Evolutionary conservation across 768 basidiomycete genomes (phyloP).

Genomic region (Tulasnella sp.): DNA sequence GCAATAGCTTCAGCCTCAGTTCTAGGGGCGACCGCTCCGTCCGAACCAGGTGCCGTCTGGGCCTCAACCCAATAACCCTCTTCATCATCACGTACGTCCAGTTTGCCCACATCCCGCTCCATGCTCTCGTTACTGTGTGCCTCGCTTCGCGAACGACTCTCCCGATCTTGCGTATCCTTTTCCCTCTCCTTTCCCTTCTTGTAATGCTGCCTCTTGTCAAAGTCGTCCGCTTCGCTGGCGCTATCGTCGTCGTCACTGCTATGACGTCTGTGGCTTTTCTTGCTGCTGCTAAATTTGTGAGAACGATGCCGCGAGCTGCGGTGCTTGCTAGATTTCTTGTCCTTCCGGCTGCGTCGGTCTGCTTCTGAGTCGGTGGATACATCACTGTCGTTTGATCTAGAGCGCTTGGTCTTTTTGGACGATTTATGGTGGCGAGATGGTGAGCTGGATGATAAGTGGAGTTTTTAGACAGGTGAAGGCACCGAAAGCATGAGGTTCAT

Average conservation of each 20-base stretch:
- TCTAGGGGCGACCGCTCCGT: background rate
- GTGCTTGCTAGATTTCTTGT: background rate
- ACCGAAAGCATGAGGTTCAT: background rate
- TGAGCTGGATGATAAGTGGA: constrained; percentile 40
- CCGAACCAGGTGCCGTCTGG: constrained; percentile 23
- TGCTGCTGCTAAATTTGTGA: constrained; percentile 2
- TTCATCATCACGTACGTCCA: constrained; percentile 25
- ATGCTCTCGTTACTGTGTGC: background rate
- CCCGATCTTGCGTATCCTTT: too few relatives aligned
- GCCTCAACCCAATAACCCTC: constrained; percentile 52
- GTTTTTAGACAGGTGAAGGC: too few relatives aligned
- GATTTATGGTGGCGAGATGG: constrained; percentile 38
- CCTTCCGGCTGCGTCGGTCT: constrained; percentile 7
- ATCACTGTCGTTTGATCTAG: background rate
- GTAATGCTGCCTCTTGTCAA: constrained; percentile 47
- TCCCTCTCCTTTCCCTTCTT: constrained; percentile 36
- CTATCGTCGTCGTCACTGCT: constrained; percentile 33
- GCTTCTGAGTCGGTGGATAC: constrained; percentile 9
- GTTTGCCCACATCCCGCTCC: background rate
- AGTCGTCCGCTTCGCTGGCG: constrained; percentile 33
- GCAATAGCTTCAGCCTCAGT: constrained; percentile 7
- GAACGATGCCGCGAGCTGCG: background rate
- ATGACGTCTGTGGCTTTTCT: constrained; percentile 38
- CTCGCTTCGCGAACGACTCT: constrained; percentile 23
- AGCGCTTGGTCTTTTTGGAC: constrained; percentile 36